phyloP scores from a whole-genome alignment of 2,329 filamentous ascomycete genomes.

The Fonsecaea erecta region DNA sequence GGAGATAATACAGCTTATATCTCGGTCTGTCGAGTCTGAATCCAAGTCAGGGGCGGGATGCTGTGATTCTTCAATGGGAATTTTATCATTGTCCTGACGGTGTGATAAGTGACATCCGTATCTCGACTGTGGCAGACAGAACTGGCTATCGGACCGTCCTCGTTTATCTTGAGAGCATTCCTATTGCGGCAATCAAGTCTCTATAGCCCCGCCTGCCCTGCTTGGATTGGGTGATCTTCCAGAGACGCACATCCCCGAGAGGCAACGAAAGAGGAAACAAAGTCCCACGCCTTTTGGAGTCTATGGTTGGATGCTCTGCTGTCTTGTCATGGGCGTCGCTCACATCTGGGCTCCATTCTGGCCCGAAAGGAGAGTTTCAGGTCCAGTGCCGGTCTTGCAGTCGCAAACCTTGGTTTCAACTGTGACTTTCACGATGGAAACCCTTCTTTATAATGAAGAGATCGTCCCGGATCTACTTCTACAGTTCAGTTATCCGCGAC shows the following conservation, averaged over 20 bases:
- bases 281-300: background rate
- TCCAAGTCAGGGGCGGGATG: background rate
- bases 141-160: constrained; percentile 5
- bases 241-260: background rate
- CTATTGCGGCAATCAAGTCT: background rate
- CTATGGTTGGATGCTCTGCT: background rate
- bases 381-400: background rate
- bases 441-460: background rate
- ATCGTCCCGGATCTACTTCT: background rate
- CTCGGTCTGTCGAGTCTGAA: background rate
- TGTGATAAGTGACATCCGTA: background rate
- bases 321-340: background rate
- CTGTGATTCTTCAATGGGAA: background rate
- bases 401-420: background rate
- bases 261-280: constrained; percentile 3
- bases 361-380: background rate
- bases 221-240: background rate
- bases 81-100: background rate
- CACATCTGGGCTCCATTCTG: background rate
- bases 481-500: background rate
- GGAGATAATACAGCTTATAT: background rate
- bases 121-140: background rate
- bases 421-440: background rate
- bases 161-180: background rate
- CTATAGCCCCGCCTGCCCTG: background rate